Evolutionary conservation across 129 eudicot genomes (phyloP).

Genomic region (Arctium lappa): DNA sequence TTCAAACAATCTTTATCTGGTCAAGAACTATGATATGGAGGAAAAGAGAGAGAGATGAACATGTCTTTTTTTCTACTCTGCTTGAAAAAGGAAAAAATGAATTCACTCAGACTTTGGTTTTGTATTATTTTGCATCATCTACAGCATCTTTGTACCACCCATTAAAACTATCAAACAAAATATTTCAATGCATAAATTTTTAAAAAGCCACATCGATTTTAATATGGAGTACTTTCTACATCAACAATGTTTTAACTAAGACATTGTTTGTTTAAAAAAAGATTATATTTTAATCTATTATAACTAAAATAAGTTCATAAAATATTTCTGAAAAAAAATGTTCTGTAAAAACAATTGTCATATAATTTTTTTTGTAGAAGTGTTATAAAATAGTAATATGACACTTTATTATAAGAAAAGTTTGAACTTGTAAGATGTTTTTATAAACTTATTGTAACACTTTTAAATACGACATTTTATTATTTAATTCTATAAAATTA

Average conservation of each 20-base stretch:
- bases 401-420: no score
- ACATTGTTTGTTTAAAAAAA: neutral
- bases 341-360: no score
- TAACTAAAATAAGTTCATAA: neutral
- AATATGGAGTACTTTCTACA: neutral
- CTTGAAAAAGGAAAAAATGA: neutral
- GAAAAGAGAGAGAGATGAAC: neutral
- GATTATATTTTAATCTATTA: no score
- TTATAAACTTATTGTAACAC: no score
- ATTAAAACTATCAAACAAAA: no score
- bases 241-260: neutral
- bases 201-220: neutral
- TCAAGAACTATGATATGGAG: neutral
- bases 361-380: no score
- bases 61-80: neutral
- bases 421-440: no score
- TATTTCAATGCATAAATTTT: neutral
- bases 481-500: no score
- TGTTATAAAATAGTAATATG: no score
- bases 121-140: neutral
- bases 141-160: neutral
- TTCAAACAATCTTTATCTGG: neutral
- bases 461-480: no score
- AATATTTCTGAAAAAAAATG: no score
- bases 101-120: neutral